Evolutionary conservation across 1,139 yeast genomes (phyloP).

Genomic region (Hansenula sp.): DNA sequence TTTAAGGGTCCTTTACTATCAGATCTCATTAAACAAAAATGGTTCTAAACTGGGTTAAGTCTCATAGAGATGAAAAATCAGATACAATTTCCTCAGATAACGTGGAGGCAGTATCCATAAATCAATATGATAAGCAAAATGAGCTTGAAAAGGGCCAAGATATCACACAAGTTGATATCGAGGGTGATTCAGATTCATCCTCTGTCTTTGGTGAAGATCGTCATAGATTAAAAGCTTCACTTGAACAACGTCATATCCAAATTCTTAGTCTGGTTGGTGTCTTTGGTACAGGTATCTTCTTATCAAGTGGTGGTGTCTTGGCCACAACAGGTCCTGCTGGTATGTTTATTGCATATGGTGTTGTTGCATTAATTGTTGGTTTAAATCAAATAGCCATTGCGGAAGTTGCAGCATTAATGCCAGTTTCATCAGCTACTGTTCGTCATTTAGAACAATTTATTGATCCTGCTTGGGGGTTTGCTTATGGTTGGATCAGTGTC

Average conservation of each 20-base stretch:
- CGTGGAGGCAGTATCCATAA: too few relatives aligned
- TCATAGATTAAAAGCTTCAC: conserved; percentile 47
- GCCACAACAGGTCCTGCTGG: conserved; percentile 74
- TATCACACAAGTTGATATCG: background rate
- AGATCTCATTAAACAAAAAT: too few relatives aligned
- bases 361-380: conserved; percentile 61
- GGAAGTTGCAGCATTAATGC: conserved; percentile 58
- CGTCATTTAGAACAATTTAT: conserved; percentile 25
- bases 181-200: background rate
- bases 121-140: background rate
- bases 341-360: conserved; percentile 57
- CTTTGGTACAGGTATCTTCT: conserved; percentile 69
- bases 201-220: conserved; percentile 29
- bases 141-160: background rate
- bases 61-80: too few relatives aligned
- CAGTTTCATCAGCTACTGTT: conserved; percentile 25
- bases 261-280: conserved; percentile 82
- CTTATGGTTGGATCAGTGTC: conserved; percentile 68
- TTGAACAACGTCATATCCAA: conserved; percentile 66
- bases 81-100: too few relatives aligned
- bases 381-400: conserved; percentile 65
- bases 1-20: too few relatives aligned
- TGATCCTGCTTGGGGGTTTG: conserved; percentile 71
- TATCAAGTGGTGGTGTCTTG: conserved; percentile 66
- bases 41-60: too few relatives aligned